Conservation (phyloP, 139 green algal species). For the Chlorella sorokiniana region DNA sequence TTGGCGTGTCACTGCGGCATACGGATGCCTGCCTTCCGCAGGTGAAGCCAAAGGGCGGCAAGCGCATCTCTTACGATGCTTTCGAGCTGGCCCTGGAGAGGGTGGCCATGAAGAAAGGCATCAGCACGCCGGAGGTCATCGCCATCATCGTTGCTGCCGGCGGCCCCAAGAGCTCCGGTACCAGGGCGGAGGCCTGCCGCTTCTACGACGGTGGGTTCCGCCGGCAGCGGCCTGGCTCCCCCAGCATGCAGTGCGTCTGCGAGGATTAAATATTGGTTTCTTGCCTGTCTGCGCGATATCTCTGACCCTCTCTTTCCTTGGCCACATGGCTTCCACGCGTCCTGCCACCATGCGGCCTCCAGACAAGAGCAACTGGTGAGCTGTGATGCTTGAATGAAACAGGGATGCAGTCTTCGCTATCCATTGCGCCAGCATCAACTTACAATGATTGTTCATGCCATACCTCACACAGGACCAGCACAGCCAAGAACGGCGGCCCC, state of each 20-base stretch:
- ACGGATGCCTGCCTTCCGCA: neutral
- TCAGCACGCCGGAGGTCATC: neutral
- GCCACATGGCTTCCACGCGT: too few species aligned
- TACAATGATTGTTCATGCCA: neutral
- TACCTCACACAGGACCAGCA: constrained; percentile 3
- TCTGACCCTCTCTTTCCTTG: too few species aligned
- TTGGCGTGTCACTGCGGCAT: neutral
- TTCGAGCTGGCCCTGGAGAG: constrained; percentile 26
- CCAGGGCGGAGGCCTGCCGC: neutral
- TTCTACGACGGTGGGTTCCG: constrained; percentile 4
- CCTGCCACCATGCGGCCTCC: too few species aligned
- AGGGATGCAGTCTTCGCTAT: too few species aligned
- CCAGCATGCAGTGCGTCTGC: too few species aligned
- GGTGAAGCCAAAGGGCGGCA: constrained; percentile 19
- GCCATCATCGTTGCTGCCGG: neutral
- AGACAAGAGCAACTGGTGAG: constrained; percentile 5
- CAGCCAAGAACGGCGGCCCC: constrained; percentile 15
- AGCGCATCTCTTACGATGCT: constrained; percentile 19
- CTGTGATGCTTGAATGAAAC: neutral
- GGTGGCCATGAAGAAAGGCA: neutral
- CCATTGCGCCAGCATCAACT: too few species aligned
- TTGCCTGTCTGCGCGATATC: too few species aligned
- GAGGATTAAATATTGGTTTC: too few species aligned
- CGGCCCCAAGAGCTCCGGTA: constrained; percentile 18
- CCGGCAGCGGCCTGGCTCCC: too few species aligned